Percentiles rank a stretch among this genome's conserved stretches.
Evolutionary conservation across 139 green algal species (phyloP).

Genomic region (Tetraselmis striata): DNA sequence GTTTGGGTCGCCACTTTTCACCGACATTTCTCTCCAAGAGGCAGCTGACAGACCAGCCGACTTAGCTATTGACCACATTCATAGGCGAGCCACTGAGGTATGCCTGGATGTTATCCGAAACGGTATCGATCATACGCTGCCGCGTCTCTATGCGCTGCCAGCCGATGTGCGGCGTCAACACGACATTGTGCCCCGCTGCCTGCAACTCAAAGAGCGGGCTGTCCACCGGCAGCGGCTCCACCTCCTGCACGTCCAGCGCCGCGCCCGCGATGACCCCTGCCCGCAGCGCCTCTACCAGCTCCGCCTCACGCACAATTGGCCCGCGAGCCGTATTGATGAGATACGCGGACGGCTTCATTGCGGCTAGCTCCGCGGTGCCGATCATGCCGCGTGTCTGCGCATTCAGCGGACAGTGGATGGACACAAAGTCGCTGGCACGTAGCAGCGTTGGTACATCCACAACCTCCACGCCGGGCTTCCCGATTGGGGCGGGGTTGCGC

Average conservation of each 20-base stretch:
- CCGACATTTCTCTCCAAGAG: too few relatives aligned
- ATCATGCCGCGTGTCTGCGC: constrained; percentile 17
- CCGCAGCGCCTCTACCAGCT: constrained; percentile 14
- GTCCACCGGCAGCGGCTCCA: constrained; percentile 14
- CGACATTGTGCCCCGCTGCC: not conserved
- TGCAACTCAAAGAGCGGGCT: constrained; percentile 11
- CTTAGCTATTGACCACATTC: constrained; percentile 23
- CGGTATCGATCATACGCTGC: constrained; percentile 10
- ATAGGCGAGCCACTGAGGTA: constrained; percentile 12
- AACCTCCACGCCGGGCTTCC: not conserved
- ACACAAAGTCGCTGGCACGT: constrained; percentile 19
- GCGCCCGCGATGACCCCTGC: constrained; percentile 23
- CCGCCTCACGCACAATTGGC: constrained; percentile 15
- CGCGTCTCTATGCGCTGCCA: constrained; percentile 28
- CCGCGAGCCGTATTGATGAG: constrained; percentile 34
- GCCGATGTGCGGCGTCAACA: constrained; percentile 32
- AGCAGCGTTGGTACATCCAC: constrained; percentile 6
- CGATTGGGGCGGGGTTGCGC: not conserved
- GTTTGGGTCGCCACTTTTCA: too few relatives aligned
- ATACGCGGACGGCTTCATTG: constrained; percentile 27
- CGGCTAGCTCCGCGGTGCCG: constrained; percentile 1
- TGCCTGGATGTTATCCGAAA: constrained; percentile 3
- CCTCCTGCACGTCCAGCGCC: constrained; percentile 24
- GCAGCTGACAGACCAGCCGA: too few relatives aligned
- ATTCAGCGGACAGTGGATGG: constrained; percentile 28